Base-by-base conservation (phyloP, 352 stramenopile genomes). In the Pythium inflatum region DNA sequence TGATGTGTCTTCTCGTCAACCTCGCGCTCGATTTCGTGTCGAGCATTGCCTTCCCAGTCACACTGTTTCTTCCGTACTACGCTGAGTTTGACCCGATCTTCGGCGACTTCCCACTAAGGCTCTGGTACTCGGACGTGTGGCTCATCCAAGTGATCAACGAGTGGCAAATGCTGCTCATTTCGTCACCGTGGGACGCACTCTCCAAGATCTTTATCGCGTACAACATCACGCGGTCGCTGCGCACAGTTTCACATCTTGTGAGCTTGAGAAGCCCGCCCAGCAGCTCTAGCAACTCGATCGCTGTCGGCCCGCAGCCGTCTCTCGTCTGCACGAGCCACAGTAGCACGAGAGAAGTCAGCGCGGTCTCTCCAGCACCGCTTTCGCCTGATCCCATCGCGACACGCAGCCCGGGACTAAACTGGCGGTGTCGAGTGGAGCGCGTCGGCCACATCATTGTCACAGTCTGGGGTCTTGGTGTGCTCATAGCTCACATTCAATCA, bases 111-210 rank as follows among this genome's bases (percentile, higher is more conserved):
- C 38, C 57, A 6, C 58, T 50, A 16, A 14, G 9, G 0, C 62
- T 60, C 11, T 73, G 54, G 48, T 80, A 76, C 55, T 70, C 60
- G 6, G 71, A 80, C 31, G 30, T 58, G 22, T 76, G 62, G 63
- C 59, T 79, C 27, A 70, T 79, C 59, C 54, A 70, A 14, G 45
- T 73, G 12, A 68, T 71, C 43, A 74, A 79, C 46, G 69, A 74
- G 43, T 66, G 46, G 27, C 64, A 73, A 30, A 53, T 76, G 25
- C 41, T 79, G 8, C 67, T 76, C 28, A 55, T 72, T 38, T 48
- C 60, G 11, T 70, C 64, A 7, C 27, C 68, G 0, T 65, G 48
- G 38, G 68, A 78, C 22, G 68, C 46, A 3, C 22, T 73, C 4
- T 63, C 58, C 38, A 71, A 66, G 48, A 74, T 66, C 25, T 62